Conservation (phyloP, 1,284 basidiomycete genomes). For the Papiliotrema fonsecae region DNA sequence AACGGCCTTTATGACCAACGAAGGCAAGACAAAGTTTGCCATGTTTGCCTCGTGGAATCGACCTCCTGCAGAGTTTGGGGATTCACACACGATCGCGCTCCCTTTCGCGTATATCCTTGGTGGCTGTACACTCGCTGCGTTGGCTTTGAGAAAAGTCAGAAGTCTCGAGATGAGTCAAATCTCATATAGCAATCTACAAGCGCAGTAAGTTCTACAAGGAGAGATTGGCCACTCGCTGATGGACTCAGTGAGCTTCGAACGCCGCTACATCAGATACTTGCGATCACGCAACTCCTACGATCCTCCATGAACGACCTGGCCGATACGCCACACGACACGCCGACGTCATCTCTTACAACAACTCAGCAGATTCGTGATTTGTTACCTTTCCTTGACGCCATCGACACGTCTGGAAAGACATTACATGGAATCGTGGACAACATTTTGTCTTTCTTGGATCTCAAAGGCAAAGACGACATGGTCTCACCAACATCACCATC, state of each 20-base stretch:
- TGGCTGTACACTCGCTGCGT: conserved; percentile 30
- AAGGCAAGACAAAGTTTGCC: conserved; percentile 31
- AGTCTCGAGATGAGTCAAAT: conserved; percentile 40
- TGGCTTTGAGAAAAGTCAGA: conserved; percentile 35
- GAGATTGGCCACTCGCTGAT: background rate
- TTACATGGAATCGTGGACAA: conserved; percentile 46
- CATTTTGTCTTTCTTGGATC: conserved; percentile 42
- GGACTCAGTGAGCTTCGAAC: conserved; percentile 46
- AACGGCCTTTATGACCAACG: conserved; percentile 24
- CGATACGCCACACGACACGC: conserved; percentile 13
- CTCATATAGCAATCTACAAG: conserved; percentile 42
- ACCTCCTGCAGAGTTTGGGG: conserved; percentile 27
- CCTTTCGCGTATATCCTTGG: conserved; percentile 40
- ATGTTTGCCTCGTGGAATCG: conserved; percentile 37
- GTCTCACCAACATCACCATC: conserved; percentile 10
- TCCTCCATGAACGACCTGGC: conserved; percentile 37
- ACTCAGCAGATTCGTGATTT: conserved; percentile 38
- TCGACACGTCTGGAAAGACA: conserved; percentile 42
- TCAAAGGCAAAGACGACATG: conserved; percentile 32
- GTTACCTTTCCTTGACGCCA: conserved; percentile 39
- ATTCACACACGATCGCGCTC: conserved; percentile 26
- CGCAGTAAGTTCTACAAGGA: conserved; percentile 26
- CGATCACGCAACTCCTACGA: conserved; percentile 42
- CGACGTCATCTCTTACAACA: conserved; percentile 13
- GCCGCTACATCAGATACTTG: conserved; percentile 45